Evolutionary conservation across 345 rosid genomes (phyloP), one percentile per base, ranked within the genome.

Genomic region (Eucalyptus camaldulensis): DNA sequence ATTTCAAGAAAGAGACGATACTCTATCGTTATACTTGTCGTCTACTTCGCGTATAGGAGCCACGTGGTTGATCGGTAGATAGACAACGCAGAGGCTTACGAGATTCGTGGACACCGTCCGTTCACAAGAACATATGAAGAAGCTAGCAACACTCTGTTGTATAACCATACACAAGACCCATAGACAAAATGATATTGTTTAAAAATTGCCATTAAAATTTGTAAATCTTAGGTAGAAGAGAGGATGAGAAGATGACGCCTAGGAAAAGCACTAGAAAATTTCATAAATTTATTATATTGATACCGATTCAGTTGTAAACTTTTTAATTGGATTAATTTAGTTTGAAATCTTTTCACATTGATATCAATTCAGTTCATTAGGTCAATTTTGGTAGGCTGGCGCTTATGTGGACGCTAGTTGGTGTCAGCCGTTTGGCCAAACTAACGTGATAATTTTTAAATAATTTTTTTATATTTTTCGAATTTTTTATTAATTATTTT

Each of bases 341-440:
- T 51, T 0, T 0, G 0, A 51, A 51, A 16, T 2, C 0, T 16
- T 51, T 51, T 51, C 54, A 51, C 54, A 16, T 16, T 51, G 0
- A 51, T 15, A 15, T 50, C 3, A 50, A 50, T 50, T 51, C 4
- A 51, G 1, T 51, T 51, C 8, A 50, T 51, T 1, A 0, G 0
- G 1, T 1, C 4, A 17, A 51, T 51, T 22, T 51, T 51, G 56
- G 1, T 51, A 3, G 56, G 22, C 2, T 0, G 2, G 0, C 0
- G 4, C 56, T 51, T 7, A 17, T 17, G 2, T 51, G 56, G 56
- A 51, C 0, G 0, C 4, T 7, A 51, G 22, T 1, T 51, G 0
- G 56, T 51, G 56, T 51, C 1, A 51, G 9, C 9, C 2, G 9
- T 51, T 51, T 51, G 54, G 56, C 56, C 56, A 51, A 51, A 17